Conservation (phyloP, 805 yeast species). For the Starmerella geochares region DNA sequence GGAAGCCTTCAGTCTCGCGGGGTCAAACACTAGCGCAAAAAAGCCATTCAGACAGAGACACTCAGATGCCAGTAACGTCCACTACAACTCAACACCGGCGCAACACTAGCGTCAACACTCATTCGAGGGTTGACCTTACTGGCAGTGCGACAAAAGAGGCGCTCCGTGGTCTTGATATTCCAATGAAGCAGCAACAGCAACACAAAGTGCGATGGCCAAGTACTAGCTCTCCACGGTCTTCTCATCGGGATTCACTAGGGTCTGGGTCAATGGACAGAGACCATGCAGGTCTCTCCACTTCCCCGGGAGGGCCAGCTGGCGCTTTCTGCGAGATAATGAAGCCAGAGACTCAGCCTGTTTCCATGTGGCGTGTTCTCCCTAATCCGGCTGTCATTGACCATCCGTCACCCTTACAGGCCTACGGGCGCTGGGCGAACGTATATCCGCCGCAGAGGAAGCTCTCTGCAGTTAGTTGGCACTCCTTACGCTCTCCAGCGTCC, state of each 20-base stretch:
- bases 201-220: background rate
- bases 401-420: constrained; percentile 46
- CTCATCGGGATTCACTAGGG: background rate
- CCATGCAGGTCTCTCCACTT: background rate
- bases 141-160: background rate
- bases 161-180: constrained; percentile 1
- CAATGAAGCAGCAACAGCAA: background rate
- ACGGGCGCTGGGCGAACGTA: constrained; percentile 85
- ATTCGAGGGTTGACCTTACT: background rate
- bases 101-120: background rate
- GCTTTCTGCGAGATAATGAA: constrained; percentile 4
- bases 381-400: constrained; percentile 59
- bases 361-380: constrained; percentile 51
- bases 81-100: background rate
- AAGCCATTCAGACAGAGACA: background rate
- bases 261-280: background rate
- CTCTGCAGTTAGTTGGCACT: constrained; percentile 78
- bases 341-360: constrained; percentile 14
- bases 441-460: constrained; percentile 63
- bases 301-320: background rate
- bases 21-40: background rate
- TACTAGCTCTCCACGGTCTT: background rate
- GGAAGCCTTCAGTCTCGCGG: background rate
- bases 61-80: background rate
- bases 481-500: constrained; percentile 86